Conservation (phyloP, 441 rosid genomes). For the Arabidopsis lyrata region DNA sequence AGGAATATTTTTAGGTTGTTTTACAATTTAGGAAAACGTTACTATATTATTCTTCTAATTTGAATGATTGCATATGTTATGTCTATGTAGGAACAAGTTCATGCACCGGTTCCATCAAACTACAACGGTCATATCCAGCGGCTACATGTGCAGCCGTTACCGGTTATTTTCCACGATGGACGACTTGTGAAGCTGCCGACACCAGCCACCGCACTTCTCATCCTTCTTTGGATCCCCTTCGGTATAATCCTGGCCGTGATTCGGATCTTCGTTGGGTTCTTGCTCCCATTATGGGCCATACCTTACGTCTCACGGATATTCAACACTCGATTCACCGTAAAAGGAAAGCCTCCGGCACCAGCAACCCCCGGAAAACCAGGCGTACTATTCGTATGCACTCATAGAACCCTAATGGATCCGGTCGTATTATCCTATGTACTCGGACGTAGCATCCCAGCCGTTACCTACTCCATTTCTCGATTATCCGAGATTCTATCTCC, state of each 20-base stretch:
- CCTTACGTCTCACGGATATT: constrained; percentile 63
- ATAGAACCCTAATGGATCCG: constrained; percentile 91
- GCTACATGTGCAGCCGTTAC: constrained; percentile 61
- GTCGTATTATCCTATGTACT: constrained; percentile 77
- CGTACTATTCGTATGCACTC: constrained; percentile 87
- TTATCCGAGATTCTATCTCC: constrained; percentile 85
- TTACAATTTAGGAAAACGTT: not conserved
- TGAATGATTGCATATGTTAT: constrained; percentile 1
- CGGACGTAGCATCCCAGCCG: constrained; percentile 77
- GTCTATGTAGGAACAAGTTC: constrained; percentile 59
- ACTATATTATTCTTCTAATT: not conserved
- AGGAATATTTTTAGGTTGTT: not conserved
- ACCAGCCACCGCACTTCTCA: constrained; percentile 68
- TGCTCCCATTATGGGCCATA: constrained; percentile 71
- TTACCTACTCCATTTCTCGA: constrained; percentile 83
- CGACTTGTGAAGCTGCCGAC: constrained; percentile 87
- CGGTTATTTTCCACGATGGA: constrained; percentile 94
- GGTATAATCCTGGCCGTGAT: constrained; percentile 68
- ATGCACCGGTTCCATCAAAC: constrained; percentile 55
- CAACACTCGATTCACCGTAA: constrained; percentile 68
- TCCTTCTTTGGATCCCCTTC: constrained; percentile 84
- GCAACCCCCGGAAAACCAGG: constrained; percentile 54
- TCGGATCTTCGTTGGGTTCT: constrained; percentile 56
- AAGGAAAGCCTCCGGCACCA: constrained; percentile 78
- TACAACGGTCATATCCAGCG: constrained; percentile 38